Evolutionary conservation across 2,329 filamentous ascomycete genomes (phyloP).

Genomic region (Apiospora pterosperma): DNA sequence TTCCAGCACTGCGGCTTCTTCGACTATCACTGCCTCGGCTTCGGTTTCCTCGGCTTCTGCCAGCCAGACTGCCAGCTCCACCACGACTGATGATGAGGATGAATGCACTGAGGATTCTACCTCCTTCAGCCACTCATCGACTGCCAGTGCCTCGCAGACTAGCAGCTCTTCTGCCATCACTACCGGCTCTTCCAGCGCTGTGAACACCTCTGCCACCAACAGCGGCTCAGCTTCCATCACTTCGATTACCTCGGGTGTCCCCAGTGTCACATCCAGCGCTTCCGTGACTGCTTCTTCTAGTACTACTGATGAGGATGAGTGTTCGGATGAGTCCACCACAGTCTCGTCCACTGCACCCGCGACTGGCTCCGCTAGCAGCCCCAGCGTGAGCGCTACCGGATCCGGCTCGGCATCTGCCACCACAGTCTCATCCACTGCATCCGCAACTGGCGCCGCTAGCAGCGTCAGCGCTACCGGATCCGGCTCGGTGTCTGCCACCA

Average conservation of each 20-base stretch:
- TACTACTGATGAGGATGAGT: slow-evolving; percentile 6
- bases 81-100: not conserved
- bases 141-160: not conserved
- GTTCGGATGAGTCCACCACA: slow-evolving; percentile 3
- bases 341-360: not conserved
- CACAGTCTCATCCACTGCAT: slow-evolving; percentile 6
- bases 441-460: not conserved
- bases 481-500: not conserved
- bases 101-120: not conserved
- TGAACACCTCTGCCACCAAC: no score
- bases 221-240: not conserved
- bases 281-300: slow-evolving; percentile 6
- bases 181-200: no score
- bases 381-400: slow-evolving; percentile 8
- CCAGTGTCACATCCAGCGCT: slow-evolving; percentile 3
- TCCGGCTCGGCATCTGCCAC: slow-evolving; percentile 9
- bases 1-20: not conserved
- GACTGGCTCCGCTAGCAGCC: slow-evolving; percentile 6
- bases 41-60: not conserved
- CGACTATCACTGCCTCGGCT: not conserved
- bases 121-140: not conserved
- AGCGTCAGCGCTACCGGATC: not conserved
- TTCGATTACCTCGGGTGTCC: not conserved
- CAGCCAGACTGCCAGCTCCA: not conserved
- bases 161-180: not conserved